Conservation (phyloP, 2,329 filamentous ascomycete genomes). For the Pseudocercospora vitis region DNA sequence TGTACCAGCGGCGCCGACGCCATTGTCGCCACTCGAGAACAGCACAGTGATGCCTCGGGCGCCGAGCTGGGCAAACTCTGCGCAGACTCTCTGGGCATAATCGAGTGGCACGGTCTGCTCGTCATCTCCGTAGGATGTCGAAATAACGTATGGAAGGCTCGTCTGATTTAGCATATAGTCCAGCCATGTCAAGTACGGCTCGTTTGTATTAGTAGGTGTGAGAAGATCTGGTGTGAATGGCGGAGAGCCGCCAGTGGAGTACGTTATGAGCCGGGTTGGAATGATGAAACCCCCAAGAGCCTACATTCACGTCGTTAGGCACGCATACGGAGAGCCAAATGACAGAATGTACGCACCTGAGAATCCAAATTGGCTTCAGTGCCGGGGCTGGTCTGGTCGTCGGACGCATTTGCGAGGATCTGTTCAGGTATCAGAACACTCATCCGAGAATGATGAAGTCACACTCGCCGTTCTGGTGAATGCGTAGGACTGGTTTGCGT, state of each 20-base stretch:
- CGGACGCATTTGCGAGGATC: constrained; percentile 58
- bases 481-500: constrained; percentile 20
- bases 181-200: constrained; percentile 65
- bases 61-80: constrained; percentile 63
- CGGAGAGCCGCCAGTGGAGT: constrained; percentile 56
- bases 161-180: constrained; percentile 57
- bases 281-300: constrained; percentile 23
- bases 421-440: constrained; percentile 43
- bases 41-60: constrained; percentile 64
- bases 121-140: constrained; percentile 65
- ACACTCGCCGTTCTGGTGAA: constrained; percentile 52
- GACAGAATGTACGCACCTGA: too few species aligned
- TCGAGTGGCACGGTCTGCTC: constrained; percentile 61
- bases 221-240: constrained; percentile 52
- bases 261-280: constrained; percentile 57
- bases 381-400: constrained; percentile 50
- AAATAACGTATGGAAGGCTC: constrained; percentile 61
- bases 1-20: constrained; percentile 48
- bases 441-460: constrained; percentile 48
- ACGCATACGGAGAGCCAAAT: too few species aligned
- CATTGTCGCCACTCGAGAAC: constrained; percentile 62
- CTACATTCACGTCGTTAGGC: too few species aligned
- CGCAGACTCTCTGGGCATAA: constrained; percentile 62
- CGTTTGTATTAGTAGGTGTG: constrained; percentile 56
- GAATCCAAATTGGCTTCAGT: constrained; percentile 65